Evolutionary conservation across 345 rosid species (phyloP).

Genomic region (Aethionema arabicum): DNA sequence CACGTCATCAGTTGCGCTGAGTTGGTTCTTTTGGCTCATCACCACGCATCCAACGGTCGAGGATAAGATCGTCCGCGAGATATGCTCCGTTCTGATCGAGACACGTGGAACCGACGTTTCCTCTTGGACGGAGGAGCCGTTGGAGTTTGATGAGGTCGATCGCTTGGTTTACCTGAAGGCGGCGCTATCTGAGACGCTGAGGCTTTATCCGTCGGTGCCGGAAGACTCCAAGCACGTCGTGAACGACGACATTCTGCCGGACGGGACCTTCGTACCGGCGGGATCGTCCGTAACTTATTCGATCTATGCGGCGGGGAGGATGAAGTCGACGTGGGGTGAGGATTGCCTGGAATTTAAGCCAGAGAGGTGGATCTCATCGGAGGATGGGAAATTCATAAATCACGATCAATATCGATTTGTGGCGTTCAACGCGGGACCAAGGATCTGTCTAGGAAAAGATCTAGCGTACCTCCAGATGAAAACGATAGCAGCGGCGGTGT

Average conservation of each 20-base stretch:
- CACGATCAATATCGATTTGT: constrained; percentile 76
- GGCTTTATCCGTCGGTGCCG: constrained; percentile 94
- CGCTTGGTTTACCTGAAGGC: constrained; percentile 80
- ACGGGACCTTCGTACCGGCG: constrained; percentile 84
- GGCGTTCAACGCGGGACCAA: constrained; percentile 93
- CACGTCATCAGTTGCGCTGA: constrained; percentile 86
- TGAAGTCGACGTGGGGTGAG: constrained; percentile 85
- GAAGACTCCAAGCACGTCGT: constrained; percentile 85
- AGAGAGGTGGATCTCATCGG: constrained; percentile 81
- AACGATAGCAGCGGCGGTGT: constrained; percentile 73
- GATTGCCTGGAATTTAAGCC: constrained; percentile 81
- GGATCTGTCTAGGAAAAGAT: constrained; percentile 82
- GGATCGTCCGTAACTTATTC: constrained; percentile 89
- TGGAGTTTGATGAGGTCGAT: constrained; percentile 74
- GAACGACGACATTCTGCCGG: constrained; percentile 77
- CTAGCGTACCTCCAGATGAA: constrained; percentile 92
- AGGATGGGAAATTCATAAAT: constrained; percentile 48
- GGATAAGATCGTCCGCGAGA: constrained; percentile 68
- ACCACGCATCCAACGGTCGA: constrained; percentile 65
- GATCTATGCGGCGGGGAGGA: constrained; percentile 83
- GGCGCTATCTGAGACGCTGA: constrained; percentile 81
- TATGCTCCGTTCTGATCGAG: constrained; percentile 57
- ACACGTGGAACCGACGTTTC: constrained; percentile 67
- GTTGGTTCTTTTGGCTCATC: constrained; percentile 93
- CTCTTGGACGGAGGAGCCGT: constrained; percentile 70